A percentile compares a stretch with the other conserved stretches of the same genome.
Evolutionary conservation across 2,329 filamentous ascomycete species (phyloP).

Genomic region (Botrytis cinerea): DNA sequence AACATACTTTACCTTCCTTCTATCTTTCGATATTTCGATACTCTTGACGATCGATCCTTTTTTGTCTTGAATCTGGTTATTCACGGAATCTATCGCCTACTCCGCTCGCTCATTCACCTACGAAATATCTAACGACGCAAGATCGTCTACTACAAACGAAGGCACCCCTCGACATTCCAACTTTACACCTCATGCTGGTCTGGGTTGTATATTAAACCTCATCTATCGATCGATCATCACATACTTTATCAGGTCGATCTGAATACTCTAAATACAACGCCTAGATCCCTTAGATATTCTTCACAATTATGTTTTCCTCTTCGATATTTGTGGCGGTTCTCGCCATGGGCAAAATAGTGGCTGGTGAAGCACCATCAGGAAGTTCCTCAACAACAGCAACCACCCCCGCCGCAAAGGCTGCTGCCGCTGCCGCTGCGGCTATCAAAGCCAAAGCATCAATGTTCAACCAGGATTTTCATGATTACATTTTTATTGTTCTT

Average conservation of each 20-base stretch:
- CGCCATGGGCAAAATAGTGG: constrained; percentile 32
- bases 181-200: constrained; percentile 14
- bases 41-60: neutral
- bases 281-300: neutral
- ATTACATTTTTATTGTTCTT: constrained; percentile 65
- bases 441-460: constrained; percentile 32
- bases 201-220: neutral
- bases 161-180: neutral
- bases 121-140: constrained; percentile 17
- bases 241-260: neutral
- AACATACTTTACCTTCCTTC: neutral
- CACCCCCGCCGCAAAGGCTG: constrained; percentile 19
- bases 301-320: constrained; percentile 32
- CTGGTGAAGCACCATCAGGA: constrained; percentile 24
- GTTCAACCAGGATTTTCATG: constrained; percentile 56
- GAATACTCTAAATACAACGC: neutral
- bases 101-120: constrained; percentile 3
- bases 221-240: neutral
- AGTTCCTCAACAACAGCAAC: constrained; percentile 23
- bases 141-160: constrained; percentile 10
- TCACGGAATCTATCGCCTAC: constrained; percentile 18
- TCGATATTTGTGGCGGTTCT: constrained; percentile 30
- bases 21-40: neutral
- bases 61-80: constrained; percentile 25
- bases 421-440: constrained; percentile 27